A percentile compares a stretch with the other conserved stretches of the same genome.
phyloP scores from a whole-genome alignment of 1,284 basidiomycete genomes.

The Stygiomarasmius scandens region DNA sequence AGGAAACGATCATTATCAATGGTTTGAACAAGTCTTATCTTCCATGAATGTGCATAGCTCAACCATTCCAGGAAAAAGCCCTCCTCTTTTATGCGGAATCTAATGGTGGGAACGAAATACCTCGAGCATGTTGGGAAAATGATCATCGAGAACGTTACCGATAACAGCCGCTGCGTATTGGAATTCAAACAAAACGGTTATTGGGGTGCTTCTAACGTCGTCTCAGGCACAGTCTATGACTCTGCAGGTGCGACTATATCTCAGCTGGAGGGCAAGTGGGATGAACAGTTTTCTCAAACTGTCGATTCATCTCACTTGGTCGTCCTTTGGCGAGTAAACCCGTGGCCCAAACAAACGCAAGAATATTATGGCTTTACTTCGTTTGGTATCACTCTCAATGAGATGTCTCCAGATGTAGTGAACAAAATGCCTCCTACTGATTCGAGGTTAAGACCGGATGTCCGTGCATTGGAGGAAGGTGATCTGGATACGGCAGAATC shows the following conservation, averaged over 20 bases:
- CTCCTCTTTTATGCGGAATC: constrained; percentile 86
- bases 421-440: constrained; percentile 81
- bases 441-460: constrained; percentile 84
- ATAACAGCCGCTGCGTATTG: constrained; percentile 61
- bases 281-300: constrained; percentile 71
- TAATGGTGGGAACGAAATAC: constrained; percentile 90
- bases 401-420: constrained; percentile 72
- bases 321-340: constrained; percentile 73
- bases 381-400: constrained; percentile 82
- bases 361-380: constrained; percentile 84
- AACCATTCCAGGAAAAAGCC: constrained; percentile 70
- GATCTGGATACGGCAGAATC: constrained; percentile 75
- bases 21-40: constrained; percentile 40
- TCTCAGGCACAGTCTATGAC: constrained; percentile 65
- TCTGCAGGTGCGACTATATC: constrained; percentile 55
- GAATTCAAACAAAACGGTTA: constrained; percentile 87
- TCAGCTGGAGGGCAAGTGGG: constrained; percentile 82
- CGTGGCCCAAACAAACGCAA: constrained; percentile 73
- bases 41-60: not conserved
- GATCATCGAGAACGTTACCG: constrained; percentile 66
- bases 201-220: constrained; percentile 77
- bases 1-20: constrained; percentile 66
- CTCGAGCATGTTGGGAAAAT: constrained; percentile 81
- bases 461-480: constrained; percentile 85
- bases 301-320: constrained; percentile 71